These are phyloP conservation scores for Eucalyptus curtisii DNA, from an alignment of 345 rosid species.

Conservation along the genomic window DNA sequence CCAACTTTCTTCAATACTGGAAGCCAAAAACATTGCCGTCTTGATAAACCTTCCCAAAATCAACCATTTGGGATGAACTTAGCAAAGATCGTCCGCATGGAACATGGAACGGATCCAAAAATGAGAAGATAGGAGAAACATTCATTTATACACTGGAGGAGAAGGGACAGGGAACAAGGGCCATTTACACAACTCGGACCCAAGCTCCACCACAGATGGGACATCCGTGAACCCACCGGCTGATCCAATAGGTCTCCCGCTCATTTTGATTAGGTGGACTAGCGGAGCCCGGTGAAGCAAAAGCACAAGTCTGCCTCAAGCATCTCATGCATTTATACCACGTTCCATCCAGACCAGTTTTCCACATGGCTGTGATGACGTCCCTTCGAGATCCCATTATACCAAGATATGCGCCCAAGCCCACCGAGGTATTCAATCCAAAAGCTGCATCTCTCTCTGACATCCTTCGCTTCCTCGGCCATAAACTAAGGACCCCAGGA, in stretches of 20 bases:
- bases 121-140: background rate
- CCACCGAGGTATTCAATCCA: conserved; percentile 88
- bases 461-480: conserved; percentile 96
- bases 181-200: conserved; percentile 74
- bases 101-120: background rate
- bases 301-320: conserved; percentile 90
- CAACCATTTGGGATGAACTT: background rate
- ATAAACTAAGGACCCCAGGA: conserved; percentile 58
- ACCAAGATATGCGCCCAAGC: conserved; percentile 94
- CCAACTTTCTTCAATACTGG: background rate
- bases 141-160: background rate
- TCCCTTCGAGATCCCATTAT: conserved; percentile 99
- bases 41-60: background rate
- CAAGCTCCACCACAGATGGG: conserved; percentile 98
- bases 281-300: conserved; percentile 47
- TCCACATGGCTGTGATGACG: conserved; percentile 93
- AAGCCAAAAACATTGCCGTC: background rate
- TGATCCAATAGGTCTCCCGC: conserved; percentile 83
- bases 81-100: background rate
- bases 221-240: conserved; percentile 95
- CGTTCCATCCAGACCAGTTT: conserved; percentile 88
- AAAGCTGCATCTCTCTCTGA: conserved; percentile 99
- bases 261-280: conserved; percentile 46
- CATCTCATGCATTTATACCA: conserved; percentile 99
- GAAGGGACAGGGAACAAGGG: background rate